Evolutionary conservation across 805 yeast genomes (phyloP), one percentile per base, ranked within the genome.

Genomic region (Ogataea minuta): DNA sequence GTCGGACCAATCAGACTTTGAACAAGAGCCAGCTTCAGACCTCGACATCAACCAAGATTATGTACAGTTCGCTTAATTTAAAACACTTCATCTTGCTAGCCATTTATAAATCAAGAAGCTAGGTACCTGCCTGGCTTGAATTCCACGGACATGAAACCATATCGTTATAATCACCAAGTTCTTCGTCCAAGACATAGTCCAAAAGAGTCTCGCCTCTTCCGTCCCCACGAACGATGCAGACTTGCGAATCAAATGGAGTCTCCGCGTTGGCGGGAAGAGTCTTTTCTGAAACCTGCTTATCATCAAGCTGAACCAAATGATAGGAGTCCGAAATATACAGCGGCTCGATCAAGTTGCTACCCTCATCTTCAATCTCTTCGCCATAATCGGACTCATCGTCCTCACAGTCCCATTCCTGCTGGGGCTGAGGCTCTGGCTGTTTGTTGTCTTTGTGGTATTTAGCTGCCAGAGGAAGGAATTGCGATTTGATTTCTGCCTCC

Each of bases 221-320:
- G 27, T 52, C 50, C 7, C 52, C 52, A 17, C 41, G 34, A 23
- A 52, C 49, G 10, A 49, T 48, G 31, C 53, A 47, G n/a, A 52
- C 40, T 31, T 48, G 52, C 13, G 53, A 48, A 31, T 49, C 50
- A 37, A 45, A 47, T 10, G 50, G 39, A 3, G 44, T 38, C 12
- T 49, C 50, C 9, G 36, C 44, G 19, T 41, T 34, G 14, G 20
- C 34, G 13, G 46, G 32, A 15, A 39, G 31, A 9, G 32, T 27
- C 34, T 45, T 45, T 25, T 45, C 31, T n/a, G 38, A 32, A 23
- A 39, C 34, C 10, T 29, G 36, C 23, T 39, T 40, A 12, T 43
- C 44, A 8, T 49, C 49, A 3, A 49, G 34, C 27, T 42, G 50
- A 17, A 49, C 41, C 31, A 49, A 31, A 9, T 46, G 41, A 33